Base-by-base conservation (phyloP, 495 filamentous ascomycete species). In the Hypomontagnella monticulosa region DNA sequence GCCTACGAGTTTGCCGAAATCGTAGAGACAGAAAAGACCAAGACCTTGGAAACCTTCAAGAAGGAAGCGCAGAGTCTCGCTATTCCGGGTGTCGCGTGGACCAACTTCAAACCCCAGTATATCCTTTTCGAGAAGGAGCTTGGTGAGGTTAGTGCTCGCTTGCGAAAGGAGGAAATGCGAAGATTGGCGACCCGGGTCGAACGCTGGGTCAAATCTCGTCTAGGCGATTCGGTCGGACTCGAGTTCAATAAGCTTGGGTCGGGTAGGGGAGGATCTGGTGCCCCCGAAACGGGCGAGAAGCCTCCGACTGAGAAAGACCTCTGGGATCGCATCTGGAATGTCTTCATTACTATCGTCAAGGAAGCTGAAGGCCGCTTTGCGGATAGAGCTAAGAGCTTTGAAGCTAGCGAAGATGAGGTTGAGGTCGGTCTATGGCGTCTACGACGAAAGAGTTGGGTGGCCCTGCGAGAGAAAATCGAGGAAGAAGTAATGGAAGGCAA, bases 401-500 rank as follows among this genome's bases (percentile, higher is more conserved):
- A 98, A 74, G 96, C 95, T 15, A 93, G 86, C 59, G 80, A 91
- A 53, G 92, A 93, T 37, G 95, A 99, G 75, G 93, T 96, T 30
- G 91, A 96, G 67, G 88, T 97, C 33, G 95, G 96, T 2, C 83
- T 97, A 1, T 99, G 95, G 95, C 83, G 93, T 51, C 78, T 99
- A 38, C 87, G 94, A 57, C 85, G 93, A 59, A 97, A 97, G 80
- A 93, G 91, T 33, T 99, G 96, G 96, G 90, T 88, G 20, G 94
- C 93, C 6, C 79, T 99, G 55, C 84, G 90, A 30, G 88, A 91
- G 41, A 96, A 91, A 79, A 91, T 99, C 66, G 96, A 97, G 16
- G 95, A 99, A 74, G 95, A 99, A 75, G 92, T 98, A 75, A 94
- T 93, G 84, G 95, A 98, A 76, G 93, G 94, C 57, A 99, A 98